phyloP scores from a whole-genome alignment of 805 yeast species.

The Schwanniomyces vanrijiae region DNA sequence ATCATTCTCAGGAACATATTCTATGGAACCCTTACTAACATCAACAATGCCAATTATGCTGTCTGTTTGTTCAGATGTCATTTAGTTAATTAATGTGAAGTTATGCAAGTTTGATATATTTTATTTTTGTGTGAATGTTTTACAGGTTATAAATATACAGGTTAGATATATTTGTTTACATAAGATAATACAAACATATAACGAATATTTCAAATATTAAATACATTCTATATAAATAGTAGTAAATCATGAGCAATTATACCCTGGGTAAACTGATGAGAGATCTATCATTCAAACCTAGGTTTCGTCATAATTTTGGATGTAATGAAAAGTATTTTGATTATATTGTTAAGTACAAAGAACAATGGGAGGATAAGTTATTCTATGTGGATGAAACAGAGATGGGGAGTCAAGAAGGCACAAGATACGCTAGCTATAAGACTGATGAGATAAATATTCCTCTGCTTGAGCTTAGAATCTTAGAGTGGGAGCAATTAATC shows the following conservation, averaged over 20 bases:
- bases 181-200: neutral
- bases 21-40: neutral
- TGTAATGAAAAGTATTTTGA: constrained; percentile 43
- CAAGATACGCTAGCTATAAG: neutral
- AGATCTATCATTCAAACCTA: constrained; percentile 27
- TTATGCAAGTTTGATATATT: neutral
- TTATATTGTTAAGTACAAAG: constrained; percentile 43
- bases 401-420: constrained; percentile 5
- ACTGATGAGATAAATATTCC: constrained; percentile 10
- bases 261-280: constrained; percentile 9
- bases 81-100: neutral
- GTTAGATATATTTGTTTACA: neutral
- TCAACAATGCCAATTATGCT: neutral
- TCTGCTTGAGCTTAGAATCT: constrained; percentile 5
- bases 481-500: constrained; percentile 4
- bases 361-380: constrained; percentile 48
- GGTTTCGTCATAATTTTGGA: constrained; percentile 49
- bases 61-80: neutral
- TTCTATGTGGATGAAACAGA: constrained; percentile 41
- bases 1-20: neutral
- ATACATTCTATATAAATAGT: neutral
- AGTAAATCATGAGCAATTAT: neutral
- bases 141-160: constrained; percentile 2
- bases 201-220: neutral
- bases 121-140: neutral